These are phyloP conservation scores for Actinomortierella wolfii DNA, from an alignment of 371 early-diverging fungal species.

Conservation along the genomic window DNA sequence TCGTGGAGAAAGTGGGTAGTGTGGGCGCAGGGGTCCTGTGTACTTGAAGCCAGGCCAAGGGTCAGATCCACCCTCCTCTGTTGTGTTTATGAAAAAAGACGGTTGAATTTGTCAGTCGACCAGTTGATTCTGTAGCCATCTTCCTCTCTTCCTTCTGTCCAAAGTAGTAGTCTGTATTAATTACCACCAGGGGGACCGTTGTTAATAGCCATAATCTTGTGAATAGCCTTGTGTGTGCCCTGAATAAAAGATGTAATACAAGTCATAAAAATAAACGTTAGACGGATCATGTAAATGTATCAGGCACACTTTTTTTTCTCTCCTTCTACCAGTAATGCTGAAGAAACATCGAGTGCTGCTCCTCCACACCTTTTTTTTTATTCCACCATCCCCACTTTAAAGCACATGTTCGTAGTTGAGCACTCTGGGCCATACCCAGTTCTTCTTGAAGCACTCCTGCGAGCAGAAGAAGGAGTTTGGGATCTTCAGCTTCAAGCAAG, in stretches of 20 bases:
- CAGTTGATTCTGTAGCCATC: not conserved
- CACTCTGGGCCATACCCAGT: conserved; percentile 62
- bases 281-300: no score
- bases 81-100: conserved; percentile 6
- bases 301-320: no score
- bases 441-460: conserved; percentile 88
- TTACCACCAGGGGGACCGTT: conserved; percentile 34
- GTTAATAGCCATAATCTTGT: conserved; percentile 48
- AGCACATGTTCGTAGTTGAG: no score
- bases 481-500: conserved; percentile 80
- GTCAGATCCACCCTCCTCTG: conserved; percentile 64
- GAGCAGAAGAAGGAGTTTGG: conserved; percentile 80
- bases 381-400: no score
- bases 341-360: no score
- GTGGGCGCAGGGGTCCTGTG: conserved; percentile 83
- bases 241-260: conserved; percentile 30
- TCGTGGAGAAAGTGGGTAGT: conserved; percentile 83
- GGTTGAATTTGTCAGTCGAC: not conserved
- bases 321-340: no score
- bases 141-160: not conserved
- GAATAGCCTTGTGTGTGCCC: conserved; percentile 62
- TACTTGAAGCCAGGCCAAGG: conserved; percentile 82
- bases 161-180: conserved; percentile 5
- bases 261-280: not conserved
- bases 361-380: no score